These are phyloP conservation scores for Camillea tinctor DNA, from an alignment of 2,329 filamentous ascomycete species.

Conservation along the genomic window DNA sequence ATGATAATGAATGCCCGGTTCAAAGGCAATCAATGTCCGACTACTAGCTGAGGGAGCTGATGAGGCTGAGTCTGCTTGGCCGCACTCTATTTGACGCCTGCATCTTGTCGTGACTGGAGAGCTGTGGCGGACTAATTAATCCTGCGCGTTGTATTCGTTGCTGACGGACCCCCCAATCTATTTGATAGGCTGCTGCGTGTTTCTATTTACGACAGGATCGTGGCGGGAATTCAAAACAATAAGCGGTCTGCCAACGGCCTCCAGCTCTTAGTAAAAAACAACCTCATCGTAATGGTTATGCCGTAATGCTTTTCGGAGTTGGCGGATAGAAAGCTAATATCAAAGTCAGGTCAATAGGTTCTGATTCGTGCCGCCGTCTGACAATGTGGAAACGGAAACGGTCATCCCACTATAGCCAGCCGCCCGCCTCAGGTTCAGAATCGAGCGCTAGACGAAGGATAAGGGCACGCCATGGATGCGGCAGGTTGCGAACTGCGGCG, in stretches of 20 bases:
- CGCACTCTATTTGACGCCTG: constrained; percentile 1
- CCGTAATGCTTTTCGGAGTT: neutral
- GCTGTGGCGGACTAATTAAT: neutral
- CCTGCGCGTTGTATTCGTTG: neutral
- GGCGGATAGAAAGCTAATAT: neutral
- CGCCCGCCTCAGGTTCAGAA: neutral
- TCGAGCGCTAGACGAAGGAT: neutral
- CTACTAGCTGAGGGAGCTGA: constrained; percentile 7
- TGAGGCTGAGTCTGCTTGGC: constrained; percentile 4
- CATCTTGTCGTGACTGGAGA: neutral
- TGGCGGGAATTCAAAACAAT: neutral
- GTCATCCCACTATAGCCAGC: neutral
- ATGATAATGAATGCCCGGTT: neutral
- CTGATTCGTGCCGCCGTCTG: neutral
- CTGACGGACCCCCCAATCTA: neutral
- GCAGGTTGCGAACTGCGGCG: neutral
- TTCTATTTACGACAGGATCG: neutral
- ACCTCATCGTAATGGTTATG: neutral
- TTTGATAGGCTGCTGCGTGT: neutral
- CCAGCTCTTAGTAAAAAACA: neutral
- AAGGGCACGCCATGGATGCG: neutral
- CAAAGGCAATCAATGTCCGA: neutral
- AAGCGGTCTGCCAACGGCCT: neutral
- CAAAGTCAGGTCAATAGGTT: neutral
- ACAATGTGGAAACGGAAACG: neutral